Base-by-base conservation (phyloP, 768 basidiomycete species). In the Mycena venus region DNA sequence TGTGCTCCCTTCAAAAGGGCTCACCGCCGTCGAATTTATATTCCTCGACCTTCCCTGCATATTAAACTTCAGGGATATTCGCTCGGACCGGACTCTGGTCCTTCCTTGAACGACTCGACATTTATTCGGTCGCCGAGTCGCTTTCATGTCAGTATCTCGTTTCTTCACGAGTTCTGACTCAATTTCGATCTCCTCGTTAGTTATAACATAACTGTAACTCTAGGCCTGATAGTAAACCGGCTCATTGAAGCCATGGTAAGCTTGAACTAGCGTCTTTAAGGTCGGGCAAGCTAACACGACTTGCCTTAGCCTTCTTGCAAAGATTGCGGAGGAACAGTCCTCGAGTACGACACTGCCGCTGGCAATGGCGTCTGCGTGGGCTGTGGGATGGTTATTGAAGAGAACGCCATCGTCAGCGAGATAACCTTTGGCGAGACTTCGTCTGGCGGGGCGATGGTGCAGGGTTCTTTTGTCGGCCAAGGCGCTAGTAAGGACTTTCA, bases 361-460 rank as follows among this genome's bases (percentile, higher is more conserved):
- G 95, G 95, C 11, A 95, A 95, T 75, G 94, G 94, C 7, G 94
- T 96, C 80, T 97, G 96, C 78, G 90, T 94, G 1, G 86, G 90
- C 77, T 99, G 97, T 78, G 96, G 96, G 56, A 94, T 93, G 9
- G 96, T 99, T 21, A 88, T 98, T 12, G 96, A 98, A 84, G 96
- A 98, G 83, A 97, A 96, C 79, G 91, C 94, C 3, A 96, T 99
- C 72, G 96, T 99, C 12, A 95, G 93, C 75, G 98, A 99, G 81
- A 91, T 99, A 68, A 92, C 93, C 1, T 99, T 99, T 78, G 96
- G 96, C n/a, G 98, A 99, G 87, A 94, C 95, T 5, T 90, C 94
- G 14, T 89, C 90, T 32, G 98, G 98, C 29, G 96, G 97, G 6
- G 97, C 98, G 1, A 95, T 99, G 88, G 97, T 98, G 2, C 95